Evolutionary conservation across 2,329 filamentous ascomycete genomes (phyloP).

Genomic region (Fusarium napiforme): DNA sequence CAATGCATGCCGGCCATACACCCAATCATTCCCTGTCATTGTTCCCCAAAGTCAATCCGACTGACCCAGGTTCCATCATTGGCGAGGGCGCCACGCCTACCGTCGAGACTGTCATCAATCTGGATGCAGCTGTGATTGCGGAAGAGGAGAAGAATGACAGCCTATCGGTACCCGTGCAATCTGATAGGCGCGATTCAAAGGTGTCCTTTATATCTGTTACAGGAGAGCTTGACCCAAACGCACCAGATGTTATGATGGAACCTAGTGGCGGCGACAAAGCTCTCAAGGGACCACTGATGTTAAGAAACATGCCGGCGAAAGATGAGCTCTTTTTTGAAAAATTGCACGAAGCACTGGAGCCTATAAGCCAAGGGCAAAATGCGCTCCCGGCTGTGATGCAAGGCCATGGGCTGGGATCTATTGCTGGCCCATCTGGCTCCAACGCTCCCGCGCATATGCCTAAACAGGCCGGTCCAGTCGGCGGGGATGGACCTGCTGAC

Average conservation of each 20-base stretch:
- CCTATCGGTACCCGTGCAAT: slow-evolving; percentile 5
- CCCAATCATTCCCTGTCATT: slow-evolving; percentile 69
- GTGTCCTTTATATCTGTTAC: slow-evolving; percentile 25
- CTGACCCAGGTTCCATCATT: slow-evolving; percentile 46
- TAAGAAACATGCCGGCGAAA: slow-evolving; percentile 65
- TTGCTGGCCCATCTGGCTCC: slow-evolving; percentile 26
- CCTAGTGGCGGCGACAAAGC: slow-evolving; percentile 55
- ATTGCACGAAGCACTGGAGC: slow-evolving; percentile 63
- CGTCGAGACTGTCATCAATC: slow-evolving; percentile 30
- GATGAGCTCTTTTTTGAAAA: slow-evolving; percentile 65
- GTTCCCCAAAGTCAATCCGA: slow-evolving; percentile 57
- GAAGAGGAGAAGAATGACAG: slow-evolving; percentile 3
- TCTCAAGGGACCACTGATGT: slow-evolving; percentile 64
- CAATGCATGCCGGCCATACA: slow-evolving; percentile 72
- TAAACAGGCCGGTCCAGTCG: slow-evolving; percentile 22
- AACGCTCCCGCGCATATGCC: slow-evolving; percentile 18
- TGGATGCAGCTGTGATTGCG: slow-evolving; percentile 5
- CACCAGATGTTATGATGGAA: slow-evolving; percentile 49
- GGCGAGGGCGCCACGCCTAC: slow-evolving; percentile 47
- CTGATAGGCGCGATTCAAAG: slow-evolving; percentile 27
- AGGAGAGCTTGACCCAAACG: slow-evolving; percentile 26
- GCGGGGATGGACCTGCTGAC: slow-evolving; percentile 41
- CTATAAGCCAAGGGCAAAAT: slow-evolving; percentile 59
- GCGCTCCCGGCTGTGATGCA: slow-evolving; percentile 58
- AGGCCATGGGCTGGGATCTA: slow-evolving; percentile 39